A percentile compares a stretch with the other conserved stretches of the same genome.
These are phyloP conservation scores for Viola odorata DNA, from an alignment of 345 rosid genomes.

Conservation along the genomic window DNA sequence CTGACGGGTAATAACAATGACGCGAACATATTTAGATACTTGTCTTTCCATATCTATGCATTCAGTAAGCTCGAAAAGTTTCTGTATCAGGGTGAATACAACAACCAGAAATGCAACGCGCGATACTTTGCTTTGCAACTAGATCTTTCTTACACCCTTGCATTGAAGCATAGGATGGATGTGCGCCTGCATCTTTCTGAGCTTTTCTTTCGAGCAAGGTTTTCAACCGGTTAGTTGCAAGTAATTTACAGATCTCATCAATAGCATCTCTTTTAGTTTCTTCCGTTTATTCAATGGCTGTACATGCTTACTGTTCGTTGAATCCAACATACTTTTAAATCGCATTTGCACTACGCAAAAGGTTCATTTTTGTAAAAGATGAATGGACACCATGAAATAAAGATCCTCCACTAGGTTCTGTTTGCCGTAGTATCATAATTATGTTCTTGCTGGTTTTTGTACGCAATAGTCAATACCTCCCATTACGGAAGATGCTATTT, in stretches of 20 bases:
- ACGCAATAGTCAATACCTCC: too few relatives aligned
- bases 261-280: background rate
- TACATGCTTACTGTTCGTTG: background rate
- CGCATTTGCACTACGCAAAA: too few relatives aligned
- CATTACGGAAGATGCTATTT: too few relatives aligned
- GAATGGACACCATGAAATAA: too few relatives aligned
- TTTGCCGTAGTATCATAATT: too few relatives aligned
- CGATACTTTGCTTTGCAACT: constrained; percentile 76
- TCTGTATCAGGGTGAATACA: constrained; percentile 51
- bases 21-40: background rate
- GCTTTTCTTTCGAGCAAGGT: constrained; percentile 18
- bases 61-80: background rate
- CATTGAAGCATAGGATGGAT: constrained; percentile 4
- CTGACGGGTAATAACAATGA: constrained; percentile 57
- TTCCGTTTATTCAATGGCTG: background rate
- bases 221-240: background rate
- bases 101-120: constrained; percentile 77
- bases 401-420: too few relatives aligned
- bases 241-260: background rate
- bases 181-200: background rate
- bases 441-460: too few relatives aligned
- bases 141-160: constrained; percentile 16
- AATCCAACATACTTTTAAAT: background rate
- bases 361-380: too few relatives aligned
- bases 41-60: background rate